Percentiles rank a stretch among this genome's conserved stretches.
Evolutionary conservation across 2,329 filamentous ascomycete genomes (phyloP).

Genomic region (Orbilia brochopaga): DNA sequence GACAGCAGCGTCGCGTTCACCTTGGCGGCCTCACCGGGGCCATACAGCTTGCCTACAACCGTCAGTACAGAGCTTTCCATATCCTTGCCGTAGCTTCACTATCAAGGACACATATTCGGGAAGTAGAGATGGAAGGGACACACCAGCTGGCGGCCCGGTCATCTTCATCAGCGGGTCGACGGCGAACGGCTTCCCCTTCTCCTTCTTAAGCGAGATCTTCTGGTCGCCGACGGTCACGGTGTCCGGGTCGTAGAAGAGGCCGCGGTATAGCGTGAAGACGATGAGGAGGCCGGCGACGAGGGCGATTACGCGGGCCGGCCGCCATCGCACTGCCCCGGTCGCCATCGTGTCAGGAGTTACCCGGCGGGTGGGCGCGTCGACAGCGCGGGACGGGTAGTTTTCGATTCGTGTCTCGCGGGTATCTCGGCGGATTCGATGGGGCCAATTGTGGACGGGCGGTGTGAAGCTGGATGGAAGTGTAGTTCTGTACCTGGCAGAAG

Average conservation of each 20-base stretch:
- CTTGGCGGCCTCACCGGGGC: constrained; percentile 65
- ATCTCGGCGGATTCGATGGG: too few relatives aligned
- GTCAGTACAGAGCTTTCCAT: too few relatives aligned
- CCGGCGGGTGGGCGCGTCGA: not conserved
- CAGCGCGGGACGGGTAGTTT: too few relatives aligned
- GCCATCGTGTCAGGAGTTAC: not conserved
- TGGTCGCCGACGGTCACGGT: constrained; percentile 32
- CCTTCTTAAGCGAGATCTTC: constrained; percentile 46
- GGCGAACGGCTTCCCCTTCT: constrained; percentile 44
- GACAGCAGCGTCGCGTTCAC: constrained; percentile 93
- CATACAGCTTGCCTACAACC: constrained; percentile 51
- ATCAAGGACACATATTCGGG: too few relatives aligned
- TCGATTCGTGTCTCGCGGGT: not conserved
- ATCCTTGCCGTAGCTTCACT: too few relatives aligned
- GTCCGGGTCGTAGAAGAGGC: constrained; percentile 14
- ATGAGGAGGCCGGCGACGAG: constrained; percentile 9
- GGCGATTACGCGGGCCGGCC: constrained; percentile 22
- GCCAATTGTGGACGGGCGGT: too few relatives aligned
- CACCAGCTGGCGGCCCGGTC: constrained; percentile 37
- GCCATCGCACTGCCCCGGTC: constrained; percentile 31
- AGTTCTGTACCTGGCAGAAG: too few relatives aligned
- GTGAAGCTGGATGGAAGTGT: too few relatives aligned
- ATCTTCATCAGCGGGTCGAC: constrained; percentile 42
- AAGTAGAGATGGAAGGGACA: not conserved
- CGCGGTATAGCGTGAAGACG: constrained; percentile 11